phyloP scores from a whole-genome alignment of 176 grass and related monocot species.

The Oryza glumipatula region DNA sequence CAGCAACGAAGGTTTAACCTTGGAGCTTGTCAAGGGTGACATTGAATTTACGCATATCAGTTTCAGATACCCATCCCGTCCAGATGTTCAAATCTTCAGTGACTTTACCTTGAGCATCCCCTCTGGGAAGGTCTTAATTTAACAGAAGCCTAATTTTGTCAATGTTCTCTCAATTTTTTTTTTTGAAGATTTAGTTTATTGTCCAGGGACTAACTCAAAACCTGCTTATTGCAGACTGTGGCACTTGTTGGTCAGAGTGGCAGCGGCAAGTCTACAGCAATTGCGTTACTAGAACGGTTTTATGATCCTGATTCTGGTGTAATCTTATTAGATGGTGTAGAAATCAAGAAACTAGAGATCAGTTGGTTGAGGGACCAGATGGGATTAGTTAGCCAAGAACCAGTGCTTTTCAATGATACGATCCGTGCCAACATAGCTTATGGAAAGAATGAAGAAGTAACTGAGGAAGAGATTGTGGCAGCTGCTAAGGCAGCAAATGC shows the following conservation, averaged over 20 bases:
- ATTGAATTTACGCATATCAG: conserved; percentile 56
- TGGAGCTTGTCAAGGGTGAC: conserved; percentile 41
- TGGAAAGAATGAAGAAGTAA: conserved; percentile 44
- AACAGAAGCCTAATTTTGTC: conserved; percentile 2
- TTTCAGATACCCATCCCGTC: conserved; percentile 54
- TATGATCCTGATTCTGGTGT: conserved; percentile 53
- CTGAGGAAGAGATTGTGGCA: conserved; percentile 45
- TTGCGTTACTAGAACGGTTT: conserved; percentile 55
- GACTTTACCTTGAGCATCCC: conserved; percentile 50
- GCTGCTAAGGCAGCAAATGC: conserved; percentile 50
- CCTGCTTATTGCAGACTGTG: conserved; percentile 39
- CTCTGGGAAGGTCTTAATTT: conserved; percentile 42
- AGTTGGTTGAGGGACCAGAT: conserved; percentile 56
- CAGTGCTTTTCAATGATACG: conserved; percentile 54
- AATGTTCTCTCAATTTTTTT: neutral
- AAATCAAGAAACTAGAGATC: conserved; percentile 49
- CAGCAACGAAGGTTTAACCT: conserved; percentile 44
- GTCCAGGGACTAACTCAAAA: conserved; percentile 13
- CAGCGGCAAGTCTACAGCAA: conserved; percentile 55
- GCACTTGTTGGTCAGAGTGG: conserved; percentile 61
- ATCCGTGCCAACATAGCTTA: conserved; percentile 62
- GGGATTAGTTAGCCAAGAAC: conserved; percentile 61
- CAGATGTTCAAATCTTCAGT: conserved; percentile 54
- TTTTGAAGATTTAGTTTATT: neutral
- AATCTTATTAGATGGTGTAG: conserved; percentile 50